A percentile compares a stretch with the other conserved stretches of the same genome.
These are phyloP conservation scores for Xylaria sp. DNA, from an alignment of 2,329 filamentous ascomycete species.

Conservation along the genomic window DNA sequence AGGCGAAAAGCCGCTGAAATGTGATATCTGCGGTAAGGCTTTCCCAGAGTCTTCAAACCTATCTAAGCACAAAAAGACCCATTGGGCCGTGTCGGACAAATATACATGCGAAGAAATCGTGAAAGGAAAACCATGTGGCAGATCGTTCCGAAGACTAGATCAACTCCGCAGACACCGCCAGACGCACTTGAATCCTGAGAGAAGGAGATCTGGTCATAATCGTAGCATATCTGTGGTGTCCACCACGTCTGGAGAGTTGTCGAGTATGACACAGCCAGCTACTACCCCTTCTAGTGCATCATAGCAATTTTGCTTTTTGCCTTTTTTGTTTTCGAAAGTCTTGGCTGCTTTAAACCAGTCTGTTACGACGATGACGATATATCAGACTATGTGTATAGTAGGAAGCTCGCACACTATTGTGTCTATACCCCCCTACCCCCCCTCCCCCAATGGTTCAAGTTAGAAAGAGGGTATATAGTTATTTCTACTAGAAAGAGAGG, in stretches of 20 bases:
- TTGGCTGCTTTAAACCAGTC: not conserved
- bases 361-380: not conserved
- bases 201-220: conserved; percentile 12
- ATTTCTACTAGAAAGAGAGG: not conserved
- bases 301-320: conserved; percentile 6
- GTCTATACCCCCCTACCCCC: not conserved
- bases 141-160: conserved; percentile 69
- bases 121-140: conserved; percentile 59
- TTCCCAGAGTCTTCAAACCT: conserved; percentile 75
- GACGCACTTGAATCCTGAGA: conserved; percentile 51
- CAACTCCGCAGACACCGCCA: conserved; percentile 62
- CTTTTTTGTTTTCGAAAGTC: too few relatives aligned
- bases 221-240: conserved; percentile 24
- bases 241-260: conserved; percentile 12
- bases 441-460: not conserved
- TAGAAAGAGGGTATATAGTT: not conserved
- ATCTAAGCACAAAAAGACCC: conserved; percentile 72
- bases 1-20: conserved; percentile 70
- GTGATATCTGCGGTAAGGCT: conserved; percentile 66
- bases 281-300: not conserved
- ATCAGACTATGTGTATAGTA: conserved; percentile 1
- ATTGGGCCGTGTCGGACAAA: conserved; percentile 61
- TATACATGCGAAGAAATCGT: conserved; percentile 57
- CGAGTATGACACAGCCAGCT: not conserved
- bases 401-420: not conserved